Conservation (phyloP, 2,329 filamentous ascomycete genomes). For the Blastomyces gilchristii region DNA sequence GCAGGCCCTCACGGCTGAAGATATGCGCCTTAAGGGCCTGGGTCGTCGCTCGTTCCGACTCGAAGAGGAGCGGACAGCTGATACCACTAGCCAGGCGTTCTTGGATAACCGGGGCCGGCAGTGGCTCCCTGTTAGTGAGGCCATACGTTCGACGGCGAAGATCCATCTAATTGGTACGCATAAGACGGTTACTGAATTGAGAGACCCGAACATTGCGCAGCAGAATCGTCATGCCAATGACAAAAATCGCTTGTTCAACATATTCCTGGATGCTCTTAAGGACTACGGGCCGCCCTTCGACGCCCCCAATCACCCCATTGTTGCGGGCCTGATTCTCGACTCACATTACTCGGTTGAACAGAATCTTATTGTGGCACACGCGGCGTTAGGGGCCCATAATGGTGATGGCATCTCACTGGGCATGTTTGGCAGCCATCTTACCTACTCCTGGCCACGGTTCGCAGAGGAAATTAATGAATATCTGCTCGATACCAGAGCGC, state of each 20-base stretch:
- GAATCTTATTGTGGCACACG: constrained; percentile 18
- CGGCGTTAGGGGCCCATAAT: constrained; percentile 18
- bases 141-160: constrained; percentile 12
- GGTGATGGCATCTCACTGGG: constrained; percentile 16
- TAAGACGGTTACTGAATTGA: constrained; percentile 17
- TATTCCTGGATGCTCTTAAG: constrained; percentile 15
- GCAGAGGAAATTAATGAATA: constrained; percentile 18
- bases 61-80: constrained; percentile 18
- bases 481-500: constrained; percentile 26
- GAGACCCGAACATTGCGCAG: constrained; percentile 16
- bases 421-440: constrained; percentile 19
- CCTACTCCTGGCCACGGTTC: constrained; percentile 20
- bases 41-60: constrained; percentile 20
- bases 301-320: constrained; percentile 13
- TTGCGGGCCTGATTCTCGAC: constrained; percentile 18
- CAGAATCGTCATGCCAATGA: constrained; percentile 14
- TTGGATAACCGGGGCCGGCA: background rate
- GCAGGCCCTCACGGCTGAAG: constrained; percentile 19
- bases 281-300: constrained; percentile 14
- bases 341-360: constrained; percentile 15
- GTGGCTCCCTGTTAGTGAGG: background rate
- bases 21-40: constrained; percentile 17
- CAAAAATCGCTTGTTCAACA: constrained; percentile 14
- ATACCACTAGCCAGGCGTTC: constrained; percentile 11
- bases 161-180: constrained; percentile 16